These are phyloP conservation scores for Stachybotrys echinatus DNA, from an alignment of 2,329 filamentous ascomycete species.

Conservation along the genomic window DNA sequence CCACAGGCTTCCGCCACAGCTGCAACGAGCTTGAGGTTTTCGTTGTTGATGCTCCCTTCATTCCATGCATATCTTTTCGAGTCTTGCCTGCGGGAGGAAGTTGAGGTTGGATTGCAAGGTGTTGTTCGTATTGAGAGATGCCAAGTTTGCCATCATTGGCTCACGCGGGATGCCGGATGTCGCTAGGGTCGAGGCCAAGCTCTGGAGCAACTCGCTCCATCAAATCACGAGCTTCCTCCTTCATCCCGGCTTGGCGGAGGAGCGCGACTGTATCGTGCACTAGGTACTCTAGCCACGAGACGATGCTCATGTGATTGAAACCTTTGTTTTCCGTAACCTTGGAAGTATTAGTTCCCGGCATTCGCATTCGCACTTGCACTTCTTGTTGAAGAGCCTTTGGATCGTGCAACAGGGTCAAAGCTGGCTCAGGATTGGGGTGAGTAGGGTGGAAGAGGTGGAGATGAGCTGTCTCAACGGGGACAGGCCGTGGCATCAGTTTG, in stretches of 20 bases:
- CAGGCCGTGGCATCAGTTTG: conserved; percentile 27
- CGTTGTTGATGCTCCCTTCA: neutral
- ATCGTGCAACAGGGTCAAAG: conserved; percentile 39
- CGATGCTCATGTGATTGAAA: conserved; percentile 16
- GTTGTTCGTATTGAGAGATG: neutral
- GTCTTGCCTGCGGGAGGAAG: neutral
- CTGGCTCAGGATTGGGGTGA: conserved; percentile 39
- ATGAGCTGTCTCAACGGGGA: conserved; percentile 45
- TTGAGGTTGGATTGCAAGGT: neutral
- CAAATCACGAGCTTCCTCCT: conserved; percentile 12
- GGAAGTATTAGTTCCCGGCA: conserved; percentile 16
- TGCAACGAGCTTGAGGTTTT: no score
- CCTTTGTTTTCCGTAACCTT: conserved; percentile 19
- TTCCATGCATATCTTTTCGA: neutral
- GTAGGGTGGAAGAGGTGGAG: conserved; percentile 51
- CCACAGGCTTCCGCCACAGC: no score
- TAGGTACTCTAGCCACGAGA: conserved; percentile 33
- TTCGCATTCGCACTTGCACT: conserved; percentile 18
- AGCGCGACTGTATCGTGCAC: conserved; percentile 42
- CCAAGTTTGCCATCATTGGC: neutral
- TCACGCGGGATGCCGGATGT: neutral
- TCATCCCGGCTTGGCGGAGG: conserved; percentile 31
- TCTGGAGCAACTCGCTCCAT: conserved; percentile 26
- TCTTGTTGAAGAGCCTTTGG: conserved; percentile 9
- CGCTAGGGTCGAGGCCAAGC: neutral